phyloP scores from a whole-genome alignment of 2,329 filamentous ascomycete genomes.

The Trichoderma citrinoviride region DNA sequence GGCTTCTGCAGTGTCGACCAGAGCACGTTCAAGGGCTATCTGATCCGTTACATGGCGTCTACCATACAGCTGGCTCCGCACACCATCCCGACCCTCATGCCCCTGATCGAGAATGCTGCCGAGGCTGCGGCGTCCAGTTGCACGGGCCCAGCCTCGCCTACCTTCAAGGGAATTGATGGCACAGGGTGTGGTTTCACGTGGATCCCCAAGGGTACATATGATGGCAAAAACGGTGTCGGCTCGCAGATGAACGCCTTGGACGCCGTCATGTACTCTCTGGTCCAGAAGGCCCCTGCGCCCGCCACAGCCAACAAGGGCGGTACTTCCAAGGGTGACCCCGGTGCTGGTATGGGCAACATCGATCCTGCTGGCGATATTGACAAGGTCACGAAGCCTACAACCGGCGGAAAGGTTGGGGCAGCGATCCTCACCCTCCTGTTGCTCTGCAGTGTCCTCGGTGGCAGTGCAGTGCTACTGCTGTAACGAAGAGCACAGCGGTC shows the following conservation, averaged over 20 bases:
- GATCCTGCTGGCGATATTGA: slow-evolving; percentile 32
- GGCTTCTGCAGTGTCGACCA: slow-evolving; percentile 67
- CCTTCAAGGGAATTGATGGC: slow-evolving; percentile 52
- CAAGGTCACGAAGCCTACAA: slow-evolving; percentile 41
- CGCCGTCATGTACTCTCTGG: slow-evolving; percentile 60
- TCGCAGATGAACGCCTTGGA: slow-evolving; percentile 67
- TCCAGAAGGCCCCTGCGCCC: slow-evolving; percentile 43
- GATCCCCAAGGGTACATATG: slow-evolving; percentile 52
- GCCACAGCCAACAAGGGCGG: slow-evolving; percentile 57
- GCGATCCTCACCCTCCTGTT: slow-evolving; percentile 55
- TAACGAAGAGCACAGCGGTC: slow-evolving; percentile 24
- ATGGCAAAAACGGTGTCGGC: slow-evolving; percentile 61
- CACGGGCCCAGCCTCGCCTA: slow-evolving; percentile 43
- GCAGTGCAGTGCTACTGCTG: slow-evolving; percentile 49
- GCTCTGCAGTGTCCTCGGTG: slow-evolving; percentile 47
- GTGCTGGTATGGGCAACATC: slow-evolving; percentile 41
- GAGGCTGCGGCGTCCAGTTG: slow-evolving; percentile 52
- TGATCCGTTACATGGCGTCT: slow-evolving; percentile 63
- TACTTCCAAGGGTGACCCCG: slow-evolving; percentile 52
- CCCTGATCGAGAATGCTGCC: slow-evolving; percentile 52
- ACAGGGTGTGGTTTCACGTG: slow-evolving; percentile 68
- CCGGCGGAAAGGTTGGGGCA: slow-evolving; percentile 53
- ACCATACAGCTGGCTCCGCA: slow-evolving; percentile 55
- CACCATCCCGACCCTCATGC: slow-evolving; percentile 48
- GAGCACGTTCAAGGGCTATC: slow-evolving; percentile 72